phyloP scores from a whole-genome alignment of 495 filamentous ascomycete genomes.

The Recurvomyces mirabilis region DNA sequence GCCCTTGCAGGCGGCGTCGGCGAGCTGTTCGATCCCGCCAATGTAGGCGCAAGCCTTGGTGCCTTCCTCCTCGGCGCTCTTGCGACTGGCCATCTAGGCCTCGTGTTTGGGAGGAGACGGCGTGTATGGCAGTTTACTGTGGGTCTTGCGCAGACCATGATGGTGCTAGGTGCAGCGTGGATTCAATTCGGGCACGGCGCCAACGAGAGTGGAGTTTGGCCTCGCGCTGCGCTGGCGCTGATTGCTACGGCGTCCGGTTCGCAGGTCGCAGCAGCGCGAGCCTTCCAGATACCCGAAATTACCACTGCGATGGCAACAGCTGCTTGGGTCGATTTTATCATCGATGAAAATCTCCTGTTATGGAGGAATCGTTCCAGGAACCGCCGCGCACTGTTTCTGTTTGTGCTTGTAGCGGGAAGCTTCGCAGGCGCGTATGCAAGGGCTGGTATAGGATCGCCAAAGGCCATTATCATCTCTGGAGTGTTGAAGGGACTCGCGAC shows the following conservation, averaged over 20 bases:
- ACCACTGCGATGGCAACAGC: constrained; percentile 59
- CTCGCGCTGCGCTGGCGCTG: constrained; percentile 37
- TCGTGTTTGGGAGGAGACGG: constrained; percentile 35
- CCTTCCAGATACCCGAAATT: constrained; percentile 48
- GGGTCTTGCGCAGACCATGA: constrained; percentile 41
- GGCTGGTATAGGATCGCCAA: background rate
- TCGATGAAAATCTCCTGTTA: constrained; percentile 39
- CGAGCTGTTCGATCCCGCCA: constrained; percentile 36
- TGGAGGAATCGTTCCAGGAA: constrained; percentile 42
- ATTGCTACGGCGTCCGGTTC: constrained; percentile 46
- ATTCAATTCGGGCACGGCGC: constrained; percentile 36
- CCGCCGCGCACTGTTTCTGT: constrained; percentile 41
- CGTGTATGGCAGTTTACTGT: constrained; percentile 41
- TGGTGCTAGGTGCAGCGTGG: constrained; percentile 42
- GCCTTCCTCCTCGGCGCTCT: constrained; percentile 44
- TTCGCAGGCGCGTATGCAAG: background rate
- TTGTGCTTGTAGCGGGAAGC: constrained; percentile 38
- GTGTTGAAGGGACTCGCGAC: background rate
- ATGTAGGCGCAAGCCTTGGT: constrained; percentile 43
- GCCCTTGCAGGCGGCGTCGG: constrained; percentile 36
- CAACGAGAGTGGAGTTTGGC: constrained; percentile 26
- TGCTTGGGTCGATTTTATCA: constrained; percentile 49
- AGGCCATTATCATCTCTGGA: background rate
- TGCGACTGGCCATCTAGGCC: constrained; percentile 44
- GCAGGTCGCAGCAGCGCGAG: constrained; percentile 48